phyloP scores from a whole-genome alignment of 2,329 filamentous ascomycete species.

The Paramyrothecium sp. region DNA sequence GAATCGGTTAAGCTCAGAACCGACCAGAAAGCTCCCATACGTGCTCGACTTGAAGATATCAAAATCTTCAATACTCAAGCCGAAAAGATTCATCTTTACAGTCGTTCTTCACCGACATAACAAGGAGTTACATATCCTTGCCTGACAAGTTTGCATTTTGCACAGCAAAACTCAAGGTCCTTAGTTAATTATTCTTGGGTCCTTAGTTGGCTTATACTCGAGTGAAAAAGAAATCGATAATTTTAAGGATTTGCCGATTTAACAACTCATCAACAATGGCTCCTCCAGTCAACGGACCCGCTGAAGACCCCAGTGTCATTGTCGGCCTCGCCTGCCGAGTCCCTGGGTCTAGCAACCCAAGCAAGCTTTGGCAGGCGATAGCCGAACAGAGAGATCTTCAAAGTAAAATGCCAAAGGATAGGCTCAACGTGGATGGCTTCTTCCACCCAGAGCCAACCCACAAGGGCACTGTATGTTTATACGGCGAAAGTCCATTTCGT shows the following conservation, averaged over 20 bases:
- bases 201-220: not conserved
- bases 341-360: constrained; percentile 11
- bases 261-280: constrained; percentile 11
- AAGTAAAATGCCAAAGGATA: constrained; percentile 35
- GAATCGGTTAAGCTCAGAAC: not conserved
- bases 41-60: not conserved
- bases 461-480: constrained; percentile 14
- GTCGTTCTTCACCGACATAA: not conserved
- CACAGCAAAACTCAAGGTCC: not conserved
- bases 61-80: not conserved
- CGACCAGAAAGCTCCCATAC: not conserved
- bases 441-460: constrained; percentile 30
- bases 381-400: constrained; percentile 30
- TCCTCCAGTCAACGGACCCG: constrained; percentile 1
- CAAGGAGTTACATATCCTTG: not conserved
- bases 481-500: not conserved
- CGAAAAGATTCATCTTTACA: not conserved
- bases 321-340: constrained; percentile 26
- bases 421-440: constrained; percentile 42
- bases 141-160: not conserved
- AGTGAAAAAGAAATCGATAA: not conserved
- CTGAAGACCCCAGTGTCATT: constrained; percentile 27
- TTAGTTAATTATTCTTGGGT: not conserved
- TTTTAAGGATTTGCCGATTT: not conserved
- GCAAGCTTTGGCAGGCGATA: constrained; percentile 26